Percentiles rank a stretch among this genome's conserved stretches.
phyloP scores from a whole-genome alignment of 2,329 filamentous ascomycete genomes.

The Lachnellula subtilissima region DNA sequence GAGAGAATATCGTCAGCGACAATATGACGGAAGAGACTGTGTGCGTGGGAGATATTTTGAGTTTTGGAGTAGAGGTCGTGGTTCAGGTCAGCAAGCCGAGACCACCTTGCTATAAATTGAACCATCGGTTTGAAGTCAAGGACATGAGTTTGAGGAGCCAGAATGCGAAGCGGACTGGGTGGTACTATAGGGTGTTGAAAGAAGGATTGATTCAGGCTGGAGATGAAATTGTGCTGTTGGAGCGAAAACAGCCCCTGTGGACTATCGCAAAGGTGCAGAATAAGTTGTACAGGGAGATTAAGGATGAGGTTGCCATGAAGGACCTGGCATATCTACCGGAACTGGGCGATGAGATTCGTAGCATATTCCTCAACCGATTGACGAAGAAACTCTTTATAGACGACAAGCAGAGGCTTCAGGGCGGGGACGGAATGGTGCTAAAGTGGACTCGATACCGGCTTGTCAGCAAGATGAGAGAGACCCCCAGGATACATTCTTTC shows the following conservation, averaged over 20 bases:
- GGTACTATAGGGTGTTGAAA: slow-evolving; percentile 57
- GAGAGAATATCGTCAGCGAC: slow-evolving; percentile 56
- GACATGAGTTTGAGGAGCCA: slow-evolving; percentile 56
- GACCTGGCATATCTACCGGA: slow-evolving; percentile 9
- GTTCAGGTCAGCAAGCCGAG: slow-evolving; percentile 57
- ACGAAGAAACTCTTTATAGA: slow-evolving; percentile 22
- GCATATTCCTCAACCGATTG: slow-evolving; percentile 4
- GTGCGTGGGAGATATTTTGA: slow-evolving; percentile 57
- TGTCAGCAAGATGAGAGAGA: slow-evolving; percentile 46
- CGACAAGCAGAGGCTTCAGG: slow-evolving; percentile 11
- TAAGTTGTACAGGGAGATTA: slow-evolving; percentile 50
- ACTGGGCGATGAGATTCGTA: slow-evolving; percentile 8
- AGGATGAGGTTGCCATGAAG: slow-evolving; percentile 19
- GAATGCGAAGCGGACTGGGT: slow-evolving; percentile 52
- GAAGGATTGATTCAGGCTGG: slow-evolving; percentile 50
- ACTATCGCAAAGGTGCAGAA: slow-evolving; percentile 57
- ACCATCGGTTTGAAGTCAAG: slow-evolving; percentile 58
- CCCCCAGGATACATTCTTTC: slow-evolving; percentile 45
- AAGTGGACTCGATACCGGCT: slow-evolving; percentile 36
- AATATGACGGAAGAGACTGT: slow-evolving; percentile 57
- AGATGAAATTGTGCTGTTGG: slow-evolving; percentile 50
- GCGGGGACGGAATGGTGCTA: slow-evolving; percentile 1
- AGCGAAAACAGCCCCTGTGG: slow-evolving; percentile 53
- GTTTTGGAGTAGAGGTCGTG: slow-evolving; percentile 36
- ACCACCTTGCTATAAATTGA: slow-evolving; percentile 62